Conservation (phyloP, 768 basidiomycete species). For the Nevesoporus exiguus region DNA sequence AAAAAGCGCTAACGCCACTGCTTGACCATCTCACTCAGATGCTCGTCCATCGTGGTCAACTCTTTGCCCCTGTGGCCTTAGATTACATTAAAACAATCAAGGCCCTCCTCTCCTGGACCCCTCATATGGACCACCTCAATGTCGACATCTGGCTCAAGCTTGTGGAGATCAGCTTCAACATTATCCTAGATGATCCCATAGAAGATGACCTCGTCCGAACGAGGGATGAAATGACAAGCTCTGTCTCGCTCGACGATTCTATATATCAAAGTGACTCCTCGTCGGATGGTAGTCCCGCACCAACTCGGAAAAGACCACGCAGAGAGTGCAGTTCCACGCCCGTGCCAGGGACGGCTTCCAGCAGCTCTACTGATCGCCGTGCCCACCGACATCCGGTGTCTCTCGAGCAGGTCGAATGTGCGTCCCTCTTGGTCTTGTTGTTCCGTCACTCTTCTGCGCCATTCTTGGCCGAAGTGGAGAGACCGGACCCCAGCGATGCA, state of each 20-base stretch:
- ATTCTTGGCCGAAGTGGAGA: constrained; percentile 42
- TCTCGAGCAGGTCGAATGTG: constrained; percentile 69
- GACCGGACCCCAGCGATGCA: constrained; percentile 19
- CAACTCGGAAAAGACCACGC: constrained; percentile 29
- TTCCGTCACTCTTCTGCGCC: constrained; percentile 58
- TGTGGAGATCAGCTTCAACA: constrained; percentile 72
- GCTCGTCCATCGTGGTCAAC: constrained; percentile 48
- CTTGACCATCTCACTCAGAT: constrained; percentile 62
- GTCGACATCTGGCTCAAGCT: constrained; percentile 62
- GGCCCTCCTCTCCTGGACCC: constrained; percentile 56
- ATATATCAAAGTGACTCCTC: constrained; percentile 35
- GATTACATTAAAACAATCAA: constrained; percentile 81
- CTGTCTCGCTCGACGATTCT: constrained; percentile 17
- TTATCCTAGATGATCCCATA: constrained; percentile 60
- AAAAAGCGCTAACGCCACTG: constrained; percentile 51
- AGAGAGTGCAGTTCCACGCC: constrained; percentile 24
- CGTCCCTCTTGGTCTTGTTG: constrained; percentile 58
- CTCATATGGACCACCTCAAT: constrained; percentile 78
- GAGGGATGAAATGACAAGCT: constrained; percentile 22
- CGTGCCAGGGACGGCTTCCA: constrained; percentile 8
- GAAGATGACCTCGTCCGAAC: constrained; percentile 29
- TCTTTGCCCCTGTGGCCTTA: constrained; percentile 64
- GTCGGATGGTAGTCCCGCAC: constrained; percentile 31
- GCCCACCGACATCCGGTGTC: constrained; percentile 34
- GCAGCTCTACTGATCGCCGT: constrained; percentile 23